Base-by-base conservation (phyloP, 176 grass and related monocot genomes). In the Panicum miliaceum region DNA sequence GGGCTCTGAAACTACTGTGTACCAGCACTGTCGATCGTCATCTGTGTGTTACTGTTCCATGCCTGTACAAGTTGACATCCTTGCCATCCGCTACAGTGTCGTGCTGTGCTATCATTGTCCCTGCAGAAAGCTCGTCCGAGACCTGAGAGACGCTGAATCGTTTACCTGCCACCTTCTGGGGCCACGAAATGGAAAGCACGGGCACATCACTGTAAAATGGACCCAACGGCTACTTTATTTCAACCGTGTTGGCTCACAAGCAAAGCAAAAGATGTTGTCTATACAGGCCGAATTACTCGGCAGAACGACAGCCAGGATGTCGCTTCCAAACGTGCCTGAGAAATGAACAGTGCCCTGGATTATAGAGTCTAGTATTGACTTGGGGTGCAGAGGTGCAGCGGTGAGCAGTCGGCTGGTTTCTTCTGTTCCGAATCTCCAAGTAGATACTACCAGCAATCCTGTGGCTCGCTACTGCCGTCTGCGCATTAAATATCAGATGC, bases 241-340 rank as follows among this genome's bases (percentile, higher is more conserved):
- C 40, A 36, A 18, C 68, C 36, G 52, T 83, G 52, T 73, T 18
- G 54, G 22, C 26, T 35, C 80, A 68, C 63, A 46, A 15, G 63
- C 13, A 29, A 37, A 6, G 60, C 12, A n/a, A 50, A 4, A 0
- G 47, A 50, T 50, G 13, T n/a, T n/a, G n/a, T n/a, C n/a, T n/a
- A n/a, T n/a, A n/a, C n/a, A n/a, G n/a, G n/a, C n/a, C n/a, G n/a
- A 32, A 32, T 32, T 32, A 32, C 29, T 32, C 29, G 29, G 29
- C 29, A 32, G n/a, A n/a, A n/a, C n/a, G n/a, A n/a, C n/a, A n/a
- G n/a, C n/a, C n/a, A n/a, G n/a, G n/a, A n/a, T n/a, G n/a, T n/a
- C n/a, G n/a, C n/a, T n/a, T n/a, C n/a, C n/a, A n/a, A n/a, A n/a
- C n/a, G n/a, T n/a, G n/a, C n/a, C n/a, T n/a, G n/a, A n/a, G n/a